Conservation (phyloP, 306 rosid genomes). For the Fagus sylvatica region DNA sequence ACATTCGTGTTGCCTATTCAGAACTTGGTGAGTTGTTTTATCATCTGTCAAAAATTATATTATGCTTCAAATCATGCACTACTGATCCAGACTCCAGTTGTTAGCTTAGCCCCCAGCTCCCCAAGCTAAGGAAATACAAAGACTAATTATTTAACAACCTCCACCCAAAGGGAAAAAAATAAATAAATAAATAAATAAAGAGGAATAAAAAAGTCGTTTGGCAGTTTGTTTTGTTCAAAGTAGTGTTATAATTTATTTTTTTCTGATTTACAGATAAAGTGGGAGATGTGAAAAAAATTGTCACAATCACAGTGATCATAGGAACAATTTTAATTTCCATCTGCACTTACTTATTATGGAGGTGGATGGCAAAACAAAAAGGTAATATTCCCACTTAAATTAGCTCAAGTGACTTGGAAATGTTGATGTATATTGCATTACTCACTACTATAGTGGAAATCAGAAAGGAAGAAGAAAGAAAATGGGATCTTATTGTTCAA, state of each 20-base stretch:
- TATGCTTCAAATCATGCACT: too few species aligned
- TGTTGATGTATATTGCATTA: not conserved
- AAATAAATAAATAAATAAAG: too few species aligned
- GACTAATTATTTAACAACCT: too few species aligned
- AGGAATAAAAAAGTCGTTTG: too few species aligned
- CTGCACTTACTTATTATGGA: not conserved
- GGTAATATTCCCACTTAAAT: conserved; percentile 11
- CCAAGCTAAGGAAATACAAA: too few species aligned
- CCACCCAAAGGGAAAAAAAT: too few species aligned
- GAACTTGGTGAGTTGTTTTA: conserved; percentile 36
- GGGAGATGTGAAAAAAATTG: conserved; percentile 2
- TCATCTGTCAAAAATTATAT: too few species aligned
- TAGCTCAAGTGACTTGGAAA: not conserved
- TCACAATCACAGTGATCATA: not conserved
- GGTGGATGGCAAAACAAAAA: not conserved
- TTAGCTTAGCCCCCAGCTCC: too few species aligned
- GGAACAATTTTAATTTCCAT: not conserved
- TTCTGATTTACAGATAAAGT: not conserved
- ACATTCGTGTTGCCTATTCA: conserved; percentile 33
- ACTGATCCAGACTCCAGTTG: too few species aligned
- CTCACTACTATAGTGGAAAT: not conserved
- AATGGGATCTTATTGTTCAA: not conserved
- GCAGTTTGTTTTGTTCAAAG: not conserved
- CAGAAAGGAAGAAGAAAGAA: not conserved
- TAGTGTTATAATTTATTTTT: not conserved